Conservation (phyloP, 805 yeast species). For the Spencermartinsiella europaea region DNA sequence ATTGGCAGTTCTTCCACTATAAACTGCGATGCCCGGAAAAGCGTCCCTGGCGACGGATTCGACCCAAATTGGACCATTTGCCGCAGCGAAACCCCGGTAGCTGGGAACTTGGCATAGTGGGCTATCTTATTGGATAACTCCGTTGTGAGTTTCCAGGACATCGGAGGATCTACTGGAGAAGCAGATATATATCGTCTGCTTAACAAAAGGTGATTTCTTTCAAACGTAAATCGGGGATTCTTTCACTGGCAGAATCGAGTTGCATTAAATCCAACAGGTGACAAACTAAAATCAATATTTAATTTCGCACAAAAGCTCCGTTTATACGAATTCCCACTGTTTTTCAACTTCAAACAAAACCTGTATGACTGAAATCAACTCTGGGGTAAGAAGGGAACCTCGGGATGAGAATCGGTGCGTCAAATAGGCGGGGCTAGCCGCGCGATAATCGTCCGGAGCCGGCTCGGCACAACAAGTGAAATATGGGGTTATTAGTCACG, state of each 20-base stretch:
- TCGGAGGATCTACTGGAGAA: background rate
- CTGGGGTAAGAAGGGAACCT: background rate
- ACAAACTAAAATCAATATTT: too few relatives aligned
- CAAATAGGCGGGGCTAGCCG: background rate
- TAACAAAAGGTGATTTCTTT: too few relatives aligned
- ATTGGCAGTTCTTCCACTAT: slow-evolving; percentile 84
- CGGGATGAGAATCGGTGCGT: background rate
- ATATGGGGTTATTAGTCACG: too few relatives aligned
- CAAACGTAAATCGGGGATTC: too few relatives aligned
- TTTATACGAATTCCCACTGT: too few relatives aligned
- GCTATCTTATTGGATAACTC: slow-evolving; percentile 51
- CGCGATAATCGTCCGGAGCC: background rate
- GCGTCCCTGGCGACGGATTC: slow-evolving; percentile 67
- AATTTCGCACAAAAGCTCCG: too few relatives aligned
- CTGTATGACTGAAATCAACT: too few relatives aligned
- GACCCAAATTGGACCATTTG: slow-evolving; percentile 93
- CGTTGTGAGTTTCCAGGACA: slow-evolving; percentile 31
- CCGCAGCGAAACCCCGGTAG: slow-evolving; percentile 75
- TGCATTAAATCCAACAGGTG: too few relatives aligned
- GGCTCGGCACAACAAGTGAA: background rate
- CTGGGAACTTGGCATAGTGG: slow-evolving; percentile 66
- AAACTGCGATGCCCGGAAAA: slow-evolving; percentile 79
- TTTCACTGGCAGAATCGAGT: too few relatives aligned
- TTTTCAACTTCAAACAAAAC: too few relatives aligned
- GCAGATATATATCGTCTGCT: too few relatives aligned